Evolutionary conservation across 495 filamentous ascomycete species (phyloP).

Genomic region (Tuber microsphaerosporum): DNA sequence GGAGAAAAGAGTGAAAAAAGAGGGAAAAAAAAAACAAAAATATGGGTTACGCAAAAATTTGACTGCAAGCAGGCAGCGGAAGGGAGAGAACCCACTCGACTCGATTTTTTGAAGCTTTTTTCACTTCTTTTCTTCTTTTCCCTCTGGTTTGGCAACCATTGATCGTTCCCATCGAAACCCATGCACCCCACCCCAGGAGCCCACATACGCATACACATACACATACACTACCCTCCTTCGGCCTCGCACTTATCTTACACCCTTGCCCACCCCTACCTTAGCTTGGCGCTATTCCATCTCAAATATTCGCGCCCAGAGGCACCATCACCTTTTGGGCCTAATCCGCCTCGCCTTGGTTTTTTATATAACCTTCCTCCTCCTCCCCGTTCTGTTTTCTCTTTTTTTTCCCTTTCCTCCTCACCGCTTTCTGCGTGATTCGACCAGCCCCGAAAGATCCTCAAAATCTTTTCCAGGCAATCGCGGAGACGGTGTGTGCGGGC

Average conservation of each 20-base stretch:
- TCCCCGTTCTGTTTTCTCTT: slow-evolving; percentile 30
- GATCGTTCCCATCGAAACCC: background rate
- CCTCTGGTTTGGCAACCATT: background rate
- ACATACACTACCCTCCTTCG: background rate
- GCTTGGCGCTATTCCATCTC: background rate
- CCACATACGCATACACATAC: background rate
- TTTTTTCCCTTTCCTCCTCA: slow-evolving; percentile 26
- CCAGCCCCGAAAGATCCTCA: slow-evolving; percentile 38
- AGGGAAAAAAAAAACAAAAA: background rate
- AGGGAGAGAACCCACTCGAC: too few species aligned
- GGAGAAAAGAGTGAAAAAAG: background rate
- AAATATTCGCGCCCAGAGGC: background rate
- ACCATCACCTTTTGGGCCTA: background rate
- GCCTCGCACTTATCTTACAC: background rate
- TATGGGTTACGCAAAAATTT: background rate
- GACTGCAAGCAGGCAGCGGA: background rate
- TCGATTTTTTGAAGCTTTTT: background rate
- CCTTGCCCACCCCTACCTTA: background rate
- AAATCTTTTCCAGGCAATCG: slow-evolving; percentile 40
- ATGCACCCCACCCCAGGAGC: background rate
- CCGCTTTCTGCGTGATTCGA: slow-evolving; percentile 40
- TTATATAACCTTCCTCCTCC: slow-evolving; percentile 34
- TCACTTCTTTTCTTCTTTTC: background rate
- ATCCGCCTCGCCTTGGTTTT: slow-evolving; percentile 22
- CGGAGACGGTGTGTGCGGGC: slow-evolving; percentile 38